phyloP scores from a whole-genome alignment of 148 eudicot genomes.

The Rhododendron williamsianum region DNA sequence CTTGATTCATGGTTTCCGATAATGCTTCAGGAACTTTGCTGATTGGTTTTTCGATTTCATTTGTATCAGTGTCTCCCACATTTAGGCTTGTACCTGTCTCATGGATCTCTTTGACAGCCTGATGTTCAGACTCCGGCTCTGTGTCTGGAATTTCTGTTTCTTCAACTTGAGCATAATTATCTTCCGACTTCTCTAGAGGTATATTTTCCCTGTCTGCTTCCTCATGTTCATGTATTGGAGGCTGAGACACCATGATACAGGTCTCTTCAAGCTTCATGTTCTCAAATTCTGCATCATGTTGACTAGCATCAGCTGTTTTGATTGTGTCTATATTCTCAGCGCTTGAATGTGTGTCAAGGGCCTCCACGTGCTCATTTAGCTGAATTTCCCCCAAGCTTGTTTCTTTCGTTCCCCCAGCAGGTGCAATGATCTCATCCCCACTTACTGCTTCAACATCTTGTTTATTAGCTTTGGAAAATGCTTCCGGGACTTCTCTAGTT shows the following conservation, averaged over 20 bases:
- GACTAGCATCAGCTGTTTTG: not conserved
- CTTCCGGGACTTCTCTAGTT: not conserved
- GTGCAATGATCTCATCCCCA: constrained; percentile 3
- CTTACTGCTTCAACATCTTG: not conserved
- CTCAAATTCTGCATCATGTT: constrained; percentile 11
- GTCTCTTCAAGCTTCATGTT: not conserved
- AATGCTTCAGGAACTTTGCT: not conserved
- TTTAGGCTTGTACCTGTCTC: not conserved
- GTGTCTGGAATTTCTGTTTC: not conserved
- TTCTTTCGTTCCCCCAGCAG: constrained; percentile 10
- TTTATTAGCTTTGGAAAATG: not conserved
- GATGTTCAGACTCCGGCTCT: not conserved
- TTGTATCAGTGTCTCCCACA: not conserved
- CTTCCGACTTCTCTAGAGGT: not conserved
- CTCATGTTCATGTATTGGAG: constrained; percentile 4
- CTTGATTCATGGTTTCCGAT: not conserved
- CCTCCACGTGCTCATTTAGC: constrained; percentile 1
- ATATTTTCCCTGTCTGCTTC: not conserved
- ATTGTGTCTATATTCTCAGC: not conserved
- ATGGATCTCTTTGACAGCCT: not conserved
- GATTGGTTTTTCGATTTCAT: constrained; percentile 2
- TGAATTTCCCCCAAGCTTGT: constrained; percentile 19
- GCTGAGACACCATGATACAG: constrained; percentile 1
- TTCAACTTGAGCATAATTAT: constrained; percentile 4
- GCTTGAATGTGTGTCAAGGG: not conserved